Base-by-base conservation (phyloP, 2,329 filamentous ascomycete species). In the Penicillium sp. region DNA sequence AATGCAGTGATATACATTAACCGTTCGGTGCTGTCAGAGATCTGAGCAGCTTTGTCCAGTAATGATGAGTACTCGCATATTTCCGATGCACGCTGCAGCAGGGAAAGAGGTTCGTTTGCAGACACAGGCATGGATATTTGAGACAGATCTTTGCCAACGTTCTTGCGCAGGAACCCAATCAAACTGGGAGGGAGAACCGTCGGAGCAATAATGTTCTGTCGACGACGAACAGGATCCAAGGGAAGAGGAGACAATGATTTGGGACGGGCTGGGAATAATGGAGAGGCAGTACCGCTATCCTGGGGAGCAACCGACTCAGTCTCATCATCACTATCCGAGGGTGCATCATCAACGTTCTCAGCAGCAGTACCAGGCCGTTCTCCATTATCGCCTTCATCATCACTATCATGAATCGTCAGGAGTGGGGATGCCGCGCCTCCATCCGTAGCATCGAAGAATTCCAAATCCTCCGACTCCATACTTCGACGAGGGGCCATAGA, bases 111-210 rank as follows among this genome's bases (percentile, higher is more conserved):
- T 69, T 99, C 94, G 71, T 99, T 99, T 20, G 93, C 87, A 4
- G 93, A 96, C 1, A 97, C 94, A 0, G 94, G 94, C 93, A 97
- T 97, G 41, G 91, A 92, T 59, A 99, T 96, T 2, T 91, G 95
- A 54, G 91, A 96, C 42, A 99, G 79, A 72, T 99, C 94, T 72
- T 99, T 99, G 67, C 94, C 94, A 8, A 97, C 94, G 63, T 99
- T 99, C 73, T 97, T 99, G 61, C 94, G 86, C 26, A 97, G 81
- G 70, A 97, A 96, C 0, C 90, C 90, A 60, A 99, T 96, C 46
- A 99, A 78, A 69, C 91, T 96, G 0, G 94, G 94, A 0, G 94
- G 94, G 51, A 86, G 78, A 12, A 91, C 85, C 23, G 87, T 91
- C 6, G 92, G 85, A 1, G 88, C 79, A 3, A 86, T 81, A 13